phyloP scores from a whole-genome alignment of 495 filamentous ascomycete species.

The Hypoxylon rickii region DNA sequence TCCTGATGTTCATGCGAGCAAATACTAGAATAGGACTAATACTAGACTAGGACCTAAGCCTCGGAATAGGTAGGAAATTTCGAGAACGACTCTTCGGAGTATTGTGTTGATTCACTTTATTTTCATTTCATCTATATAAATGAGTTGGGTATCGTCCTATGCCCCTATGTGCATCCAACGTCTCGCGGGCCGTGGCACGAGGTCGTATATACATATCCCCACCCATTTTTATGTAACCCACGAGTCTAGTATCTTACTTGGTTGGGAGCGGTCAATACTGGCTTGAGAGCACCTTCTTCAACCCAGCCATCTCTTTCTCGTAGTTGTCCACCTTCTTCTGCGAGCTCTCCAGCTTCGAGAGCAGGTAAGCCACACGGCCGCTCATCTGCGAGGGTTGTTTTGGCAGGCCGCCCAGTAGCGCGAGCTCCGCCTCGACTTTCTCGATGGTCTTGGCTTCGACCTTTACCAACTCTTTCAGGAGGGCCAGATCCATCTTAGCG shows the following conservation, averaged over 20 bases:
- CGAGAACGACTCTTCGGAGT: too few relatives aligned
- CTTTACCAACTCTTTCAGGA: constrained; percentile 68
- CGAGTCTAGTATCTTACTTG: neutral
- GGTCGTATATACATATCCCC: neutral
- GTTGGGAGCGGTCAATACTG: constrained; percentile 15
- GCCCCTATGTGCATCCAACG: constrained; percentile 1
- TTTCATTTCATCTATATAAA: constrained; percentile 1
- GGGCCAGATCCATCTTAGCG: constrained; percentile 72
- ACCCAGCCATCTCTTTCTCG: constrained; percentile 68
- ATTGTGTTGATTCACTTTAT: too few relatives aligned
- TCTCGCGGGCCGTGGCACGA: too few relatives aligned
- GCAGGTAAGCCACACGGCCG: constrained; percentile 68
- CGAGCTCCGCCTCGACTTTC: constrained; percentile 80
- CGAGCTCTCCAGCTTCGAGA: constrained; percentile 69
- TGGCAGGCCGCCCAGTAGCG: constrained; percentile 61
- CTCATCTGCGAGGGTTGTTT: constrained; percentile 65
- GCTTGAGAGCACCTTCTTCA: constrained; percentile 66
- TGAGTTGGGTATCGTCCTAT: constrained; percentile 32
- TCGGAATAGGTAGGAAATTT: too few relatives aligned
- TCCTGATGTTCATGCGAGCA: too few relatives aligned
- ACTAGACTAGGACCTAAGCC: too few relatives aligned
- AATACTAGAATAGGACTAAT: too few relatives aligned
- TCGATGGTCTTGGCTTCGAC: constrained; percentile 75
- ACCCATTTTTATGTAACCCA: neutral
- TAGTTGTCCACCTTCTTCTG: constrained; percentile 77